Evolutionary conservation across 306 rosid genomes (phyloP).

Genomic region (Ormosia emarginata): DNA sequence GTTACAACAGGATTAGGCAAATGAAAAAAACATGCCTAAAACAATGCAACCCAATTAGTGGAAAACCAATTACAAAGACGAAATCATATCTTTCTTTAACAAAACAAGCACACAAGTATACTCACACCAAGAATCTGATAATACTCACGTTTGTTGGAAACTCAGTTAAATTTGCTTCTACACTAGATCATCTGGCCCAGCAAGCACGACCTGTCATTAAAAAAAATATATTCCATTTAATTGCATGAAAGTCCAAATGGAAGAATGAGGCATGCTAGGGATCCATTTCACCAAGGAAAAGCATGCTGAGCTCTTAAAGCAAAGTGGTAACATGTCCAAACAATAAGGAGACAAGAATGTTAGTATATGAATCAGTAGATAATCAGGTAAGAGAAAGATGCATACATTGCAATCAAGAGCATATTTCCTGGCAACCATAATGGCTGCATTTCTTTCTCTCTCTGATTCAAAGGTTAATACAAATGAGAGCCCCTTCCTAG

Average conservation of each 20-base stretch:
- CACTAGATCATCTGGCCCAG: conserved; percentile 88
- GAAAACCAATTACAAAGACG: conserved; percentile 51
- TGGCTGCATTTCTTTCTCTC: conserved; percentile 82
- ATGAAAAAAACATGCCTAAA: conserved; percentile 87
- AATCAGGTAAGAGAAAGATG: conserved; percentile 16
- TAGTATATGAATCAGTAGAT: not conserved
- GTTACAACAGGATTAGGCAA: conserved; percentile 84
- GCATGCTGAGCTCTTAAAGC: not conserved
- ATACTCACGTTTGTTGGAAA: conserved; percentile 39
- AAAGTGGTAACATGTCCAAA: not conserved
- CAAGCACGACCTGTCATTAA: conserved; percentile 76
- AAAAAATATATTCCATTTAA: not conserved
- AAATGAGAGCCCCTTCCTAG: conserved; percentile 82
- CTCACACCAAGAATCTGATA: conserved; percentile 48
- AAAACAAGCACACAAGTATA: conserved; percentile 51
- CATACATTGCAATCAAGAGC: conserved; percentile 91
- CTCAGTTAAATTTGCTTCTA: conserved; percentile 50
- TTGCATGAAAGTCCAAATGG: conserved; percentile 8
- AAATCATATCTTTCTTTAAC: conserved; percentile 30
- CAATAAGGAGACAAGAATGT: not conserved
- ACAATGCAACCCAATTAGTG: conserved; percentile 75
- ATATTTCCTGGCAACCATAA: conserved; percentile 78
- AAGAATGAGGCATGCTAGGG: not conserved
- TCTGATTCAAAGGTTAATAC: conserved; percentile 81
- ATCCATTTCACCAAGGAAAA: not conserved